Evolutionary conservation across 2,329 filamentous ascomycete genomes (phyloP), one percentile per base, ranked within the genome.

Genomic region (Beauveria scarabaeidicola): DNA sequence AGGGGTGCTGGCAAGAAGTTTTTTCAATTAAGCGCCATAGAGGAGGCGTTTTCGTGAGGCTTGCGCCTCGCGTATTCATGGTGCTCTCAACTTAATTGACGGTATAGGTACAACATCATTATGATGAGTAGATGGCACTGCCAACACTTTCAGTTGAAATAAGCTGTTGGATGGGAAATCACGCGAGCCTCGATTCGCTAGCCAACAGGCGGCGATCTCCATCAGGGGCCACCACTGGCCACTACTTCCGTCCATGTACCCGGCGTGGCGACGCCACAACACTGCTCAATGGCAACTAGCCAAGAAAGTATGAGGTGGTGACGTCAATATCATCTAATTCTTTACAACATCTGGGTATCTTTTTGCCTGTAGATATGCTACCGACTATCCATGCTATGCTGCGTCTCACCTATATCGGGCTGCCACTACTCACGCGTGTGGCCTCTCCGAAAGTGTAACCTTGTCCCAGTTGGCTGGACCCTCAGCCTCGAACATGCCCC

Each of bases 401-500:
- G 25, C 19, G 13, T 5, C 21, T 52, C 11, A 51, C 3, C 19
- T 41, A 29, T 41, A 27, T 15, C 7, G 27, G 44, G 27, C 44
- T 41, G 32, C 27, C 15, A 13, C 36, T 15, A 17, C 15, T 52
- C 52, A 70, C n/a, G 68, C 66, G 46, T 66, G 67, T 19, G 70
- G 64, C 32, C 68, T 64, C 53, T 71, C 70, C 15, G 65, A 64
- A 50, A 73, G 51, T 8, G 66, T 70, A 46, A 69, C 71, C 60
- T 70, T 73, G 54, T 83, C 77, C 80, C 81, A 84, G 52, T 75
- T 71, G 9, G 65, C 63, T 3, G 82, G 83, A 0, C 84, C 84
- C 2, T 75, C 74, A 0, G 80, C 78, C 67, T 96, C 91, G 70
- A 91, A 96, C 59, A 81, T 74, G 62, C 85, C 89, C 29, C 78